Conservation (phyloP, 192 early-diverging fungal species). For the Martensiomyces pterosporus region DNA sequence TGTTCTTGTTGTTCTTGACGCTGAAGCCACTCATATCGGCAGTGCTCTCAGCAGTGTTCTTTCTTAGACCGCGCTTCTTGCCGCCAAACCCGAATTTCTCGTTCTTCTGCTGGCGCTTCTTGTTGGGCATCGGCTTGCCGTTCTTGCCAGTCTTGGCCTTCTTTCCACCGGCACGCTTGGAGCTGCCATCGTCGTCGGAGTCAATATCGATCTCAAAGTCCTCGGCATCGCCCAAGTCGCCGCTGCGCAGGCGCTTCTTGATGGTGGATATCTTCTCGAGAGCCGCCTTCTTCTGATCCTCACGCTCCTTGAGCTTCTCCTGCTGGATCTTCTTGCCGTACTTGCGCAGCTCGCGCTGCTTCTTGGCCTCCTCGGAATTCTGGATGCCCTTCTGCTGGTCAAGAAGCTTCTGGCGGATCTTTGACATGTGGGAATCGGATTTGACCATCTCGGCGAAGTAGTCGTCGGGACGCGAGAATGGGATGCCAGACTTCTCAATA, state of each 20-base stretch:
- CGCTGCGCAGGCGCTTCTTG: conserved; percentile 75
- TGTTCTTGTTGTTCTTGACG: conserved; percentile 37
- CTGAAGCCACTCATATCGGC: conserved; percentile 70
- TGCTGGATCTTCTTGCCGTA: conserved; percentile 96
- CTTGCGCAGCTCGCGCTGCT: conserved; percentile 89
- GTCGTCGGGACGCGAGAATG: conserved; percentile 85
- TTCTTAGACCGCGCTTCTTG: conserved; percentile 71
- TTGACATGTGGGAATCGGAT: conserved; percentile 90
- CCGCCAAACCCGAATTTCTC: conserved; percentile 92
- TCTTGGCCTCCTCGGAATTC: conserved; percentile 77
- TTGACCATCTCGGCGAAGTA: conserved; percentile 99
- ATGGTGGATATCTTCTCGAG: conserved; percentile 88
- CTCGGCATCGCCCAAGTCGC: conserved; percentile 38
- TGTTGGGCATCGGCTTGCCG: conserved; percentile 21
- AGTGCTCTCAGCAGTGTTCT: conserved; percentile 73
- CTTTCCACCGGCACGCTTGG: conserved; percentile 10
- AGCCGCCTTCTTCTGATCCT: conserved; percentile 79
- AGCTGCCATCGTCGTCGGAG: conserved; percentile 23
- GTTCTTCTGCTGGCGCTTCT: conserved; percentile 69
- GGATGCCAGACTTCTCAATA: conserved; percentile 61
- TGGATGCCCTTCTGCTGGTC: conserved; percentile 78
- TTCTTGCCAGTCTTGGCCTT: conserved; percentile 15
- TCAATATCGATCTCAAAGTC: conserved; percentile 48
- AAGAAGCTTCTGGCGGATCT: conserved; percentile 79
- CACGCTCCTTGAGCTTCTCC: conserved; percentile 84